Evolutionary conservation across 306 rosid species (phyloP).

Genomic region (Ormosia semicastrata): DNA sequence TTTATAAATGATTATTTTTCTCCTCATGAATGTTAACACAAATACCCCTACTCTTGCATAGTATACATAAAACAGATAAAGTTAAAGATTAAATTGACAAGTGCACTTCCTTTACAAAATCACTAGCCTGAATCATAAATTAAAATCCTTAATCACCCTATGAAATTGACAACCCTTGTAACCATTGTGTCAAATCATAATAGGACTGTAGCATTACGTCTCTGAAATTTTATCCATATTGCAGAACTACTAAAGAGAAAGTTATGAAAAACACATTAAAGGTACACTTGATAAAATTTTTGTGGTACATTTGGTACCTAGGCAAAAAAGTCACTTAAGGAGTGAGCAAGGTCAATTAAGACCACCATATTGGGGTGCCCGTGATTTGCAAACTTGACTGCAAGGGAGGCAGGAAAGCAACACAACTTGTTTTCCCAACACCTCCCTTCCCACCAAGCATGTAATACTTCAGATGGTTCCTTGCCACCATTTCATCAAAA

Average conservation of each 20-base stretch:
- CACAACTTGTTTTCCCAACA: slow-evolving; percentile 48
- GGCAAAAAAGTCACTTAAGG: slow-evolving; percentile 92
- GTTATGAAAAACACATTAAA: neutral
- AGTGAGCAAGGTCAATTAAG: slow-evolving; percentile 91
- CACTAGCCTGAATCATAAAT: slow-evolving; percentile 98
- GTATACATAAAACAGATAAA: neutral
- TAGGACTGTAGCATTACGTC: neutral
- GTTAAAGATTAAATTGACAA: neutral
- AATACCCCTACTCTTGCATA: neutral
- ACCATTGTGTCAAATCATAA: slow-evolving; percentile 84
- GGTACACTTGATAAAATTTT: neutral
- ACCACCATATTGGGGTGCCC: slow-evolving; percentile 93
- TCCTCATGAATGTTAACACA: neutral
- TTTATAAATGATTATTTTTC: neutral
- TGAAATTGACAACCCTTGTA: slow-evolving; percentile 95
- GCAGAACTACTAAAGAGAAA: slow-evolving; percentile 12
- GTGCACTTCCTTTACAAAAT: slow-evolving; percentile 67
- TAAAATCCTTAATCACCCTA: slow-evolving; percentile 96
- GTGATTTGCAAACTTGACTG: slow-evolving; percentile 76
- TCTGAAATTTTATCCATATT: slow-evolving; percentile 17
- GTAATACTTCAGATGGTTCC: slow-evolving; percentile 34
- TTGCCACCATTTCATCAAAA: slow-evolving; percentile 38
- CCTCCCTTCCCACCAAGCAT: slow-evolving; percentile 48
- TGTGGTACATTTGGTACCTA: slow-evolving; percentile 40
- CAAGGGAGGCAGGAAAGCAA: slow-evolving; percentile 62